These are phyloP conservation scores for Solanum ossicruentum DNA, from an alignment of 257 asterid species.

Conservation along the genomic window DNA sequence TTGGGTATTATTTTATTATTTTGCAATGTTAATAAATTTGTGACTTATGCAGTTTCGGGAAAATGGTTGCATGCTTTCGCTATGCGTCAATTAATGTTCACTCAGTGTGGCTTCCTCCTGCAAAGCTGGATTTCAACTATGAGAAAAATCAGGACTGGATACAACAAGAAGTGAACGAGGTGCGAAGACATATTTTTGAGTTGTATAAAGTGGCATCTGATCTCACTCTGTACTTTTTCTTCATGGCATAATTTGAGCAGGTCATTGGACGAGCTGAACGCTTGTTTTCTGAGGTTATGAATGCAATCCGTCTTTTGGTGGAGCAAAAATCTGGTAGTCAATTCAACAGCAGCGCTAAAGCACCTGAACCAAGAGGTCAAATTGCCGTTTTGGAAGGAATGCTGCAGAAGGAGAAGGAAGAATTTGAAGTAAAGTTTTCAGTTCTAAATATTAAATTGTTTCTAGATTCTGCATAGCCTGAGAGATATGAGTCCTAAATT, in stretches of 20 bases:
- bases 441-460: not conserved
- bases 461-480: not conserved
- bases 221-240: not conserved
- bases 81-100: constrained; percentile 96
- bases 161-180: constrained; percentile 66
- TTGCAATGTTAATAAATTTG: not conserved
- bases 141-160: constrained; percentile 76
- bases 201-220: not conserved
- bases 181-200: constrained; percentile 9
- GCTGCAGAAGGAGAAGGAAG: constrained; percentile 69
- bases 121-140: constrained; percentile 70
- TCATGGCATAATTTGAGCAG: constrained; percentile 24
- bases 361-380: constrained; percentile 43
- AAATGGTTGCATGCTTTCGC: constrained; percentile 98
- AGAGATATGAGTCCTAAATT: not conserved
- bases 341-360: constrained; percentile 12
- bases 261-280: constrained; percentile 66
- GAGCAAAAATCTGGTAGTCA: constrained; percentile 29
- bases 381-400: constrained; percentile 51
- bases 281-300: constrained; percentile 74
- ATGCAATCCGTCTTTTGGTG: constrained; percentile 40
- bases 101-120: constrained; percentile 85
- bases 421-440: constrained; percentile 52
- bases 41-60: constrained; percentile 56
- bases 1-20: not conserved